Conservation (phyloP, 352 stramenopile genomes). For the Globisporangium iwayamae region DNA sequence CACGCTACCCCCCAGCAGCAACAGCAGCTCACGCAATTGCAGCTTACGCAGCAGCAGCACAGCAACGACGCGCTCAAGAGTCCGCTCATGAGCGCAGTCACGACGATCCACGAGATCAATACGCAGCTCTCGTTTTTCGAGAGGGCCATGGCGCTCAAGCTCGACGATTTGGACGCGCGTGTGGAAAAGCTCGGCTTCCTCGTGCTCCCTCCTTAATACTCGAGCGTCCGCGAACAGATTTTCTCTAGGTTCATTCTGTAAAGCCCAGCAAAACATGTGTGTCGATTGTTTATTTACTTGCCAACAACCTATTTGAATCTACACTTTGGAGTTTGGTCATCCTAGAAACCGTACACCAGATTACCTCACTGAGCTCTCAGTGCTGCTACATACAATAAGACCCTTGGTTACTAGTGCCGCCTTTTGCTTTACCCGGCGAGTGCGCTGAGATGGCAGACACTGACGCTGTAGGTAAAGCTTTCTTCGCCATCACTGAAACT, state of each 20-base stretch:
- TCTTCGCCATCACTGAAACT: constrained; percentile 15
- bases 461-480: neutral
- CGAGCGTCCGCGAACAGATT: neutral
- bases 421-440: constrained; percentile 5
- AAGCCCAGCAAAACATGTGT: neutral
- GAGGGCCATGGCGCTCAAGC: constrained; percentile 42
- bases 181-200: constrained; percentile 55
- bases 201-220: constrained; percentile 23
- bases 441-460: neutral
- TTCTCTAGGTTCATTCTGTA: neutral
- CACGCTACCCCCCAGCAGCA: constrained; percentile 7
- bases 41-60: neutral
- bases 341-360: neutral
- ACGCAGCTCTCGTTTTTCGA: constrained; percentile 51
- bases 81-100: constrained; percentile 26
- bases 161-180: constrained; percentile 62
- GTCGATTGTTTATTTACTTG: neutral
- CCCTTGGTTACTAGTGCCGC: constrained; percentile 4
- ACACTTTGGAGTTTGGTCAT: neutral
- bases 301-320: neutral
- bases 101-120: constrained; percentile 39
- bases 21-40: neutral
- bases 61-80: constrained; percentile 8
- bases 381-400: constrained; percentile 3
- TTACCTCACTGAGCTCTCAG: neutral